Evolutionary conservation across 2,329 filamentous ascomycete species (phyloP).

Genomic region (Colletotrichum sp.): DNA sequence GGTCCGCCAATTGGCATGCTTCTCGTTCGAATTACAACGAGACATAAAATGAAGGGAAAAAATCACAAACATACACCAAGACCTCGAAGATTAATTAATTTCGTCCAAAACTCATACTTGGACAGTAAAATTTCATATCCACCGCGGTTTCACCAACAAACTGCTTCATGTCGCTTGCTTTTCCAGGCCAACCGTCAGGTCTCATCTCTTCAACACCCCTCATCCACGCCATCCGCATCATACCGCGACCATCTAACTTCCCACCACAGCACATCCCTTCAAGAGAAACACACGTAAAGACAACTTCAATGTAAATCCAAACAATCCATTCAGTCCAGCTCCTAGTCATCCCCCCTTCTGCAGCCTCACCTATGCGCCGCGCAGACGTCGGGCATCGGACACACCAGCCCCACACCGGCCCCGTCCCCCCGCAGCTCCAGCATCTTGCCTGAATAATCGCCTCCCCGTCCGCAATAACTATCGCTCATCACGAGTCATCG

Average conservation of each 20-base stretch:
- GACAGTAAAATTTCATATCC: neutral
- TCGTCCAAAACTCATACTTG: fast-evolving
- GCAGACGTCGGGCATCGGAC: neutral
- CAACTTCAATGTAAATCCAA: fast-evolving
- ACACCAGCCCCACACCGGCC: neutral
- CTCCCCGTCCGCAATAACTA: fast-evolving
- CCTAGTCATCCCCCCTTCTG: neutral
- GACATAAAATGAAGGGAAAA: neutral
- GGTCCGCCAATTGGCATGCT: fast-evolving
- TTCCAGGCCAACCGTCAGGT: neutral
- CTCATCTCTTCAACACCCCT: neutral
- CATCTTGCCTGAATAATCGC: neutral
- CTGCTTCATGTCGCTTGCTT: neutral
- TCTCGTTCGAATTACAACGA: fast-evolving
- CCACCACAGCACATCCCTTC: neutral
- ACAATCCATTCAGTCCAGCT: neutral
- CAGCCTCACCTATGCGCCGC: neutral
- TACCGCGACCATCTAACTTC: neutral
- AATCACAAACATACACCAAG: neutral
- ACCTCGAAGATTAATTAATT: neutral
- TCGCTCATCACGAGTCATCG: neutral
- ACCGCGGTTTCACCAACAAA: neutral
- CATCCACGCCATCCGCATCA: neutral
- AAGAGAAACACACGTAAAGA: neutral
- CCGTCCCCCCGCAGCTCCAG: neutral